Evolutionary conservation across 2,329 filamentous ascomycete species (phyloP), one percentile per base, ranked within the genome.

Genomic region (Botrytis sinoallii): DNA sequence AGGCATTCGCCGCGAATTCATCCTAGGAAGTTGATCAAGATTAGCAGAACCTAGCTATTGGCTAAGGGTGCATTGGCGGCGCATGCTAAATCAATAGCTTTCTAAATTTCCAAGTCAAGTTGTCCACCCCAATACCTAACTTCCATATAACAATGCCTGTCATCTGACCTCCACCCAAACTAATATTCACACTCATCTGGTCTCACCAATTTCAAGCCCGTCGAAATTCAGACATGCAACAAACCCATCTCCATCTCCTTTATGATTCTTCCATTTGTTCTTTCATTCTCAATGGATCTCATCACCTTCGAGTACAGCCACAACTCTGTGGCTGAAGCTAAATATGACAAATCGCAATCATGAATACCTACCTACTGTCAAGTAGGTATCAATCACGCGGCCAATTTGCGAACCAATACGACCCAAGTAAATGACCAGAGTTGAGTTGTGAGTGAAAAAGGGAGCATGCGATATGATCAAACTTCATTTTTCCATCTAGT

Each of bases 381-480:
- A 32, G 32, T 32, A 32, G 32, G 32, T 7, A 42, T 69, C 38
- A 57, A 69, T 57, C 66, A 69, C 48, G 66, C 66, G 66, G 66
- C 18, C 66, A 57, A 42, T 44, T 44, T 35, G 18, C 48, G 35
- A 57, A 69, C 66, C 35, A 69, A 69, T 67, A 67, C 46, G 16
- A 55, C 32, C 16, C 20, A 67, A 35, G 14, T n/a, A n/a, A 55
- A 52, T 67, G 25, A 22, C 25, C n/a, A 20, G 40, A 69, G 29
- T 8, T 10, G 10, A 42, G 25, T 29, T 57, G 25, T 57, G 66
- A 68, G 66, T 52, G 29, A 35, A 42, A 68, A 57, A 4, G 18
- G 14, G 25, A 68, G 40, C 60, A 67, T 55, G 46, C 35, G 38
- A 57, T 57, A 57, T 69, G 66, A 57, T 57, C 66, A 42, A 68